Conservation (phyloP, 2,329 filamentous ascomycete genomes). For the Colletotrichum phormii region DNA sequence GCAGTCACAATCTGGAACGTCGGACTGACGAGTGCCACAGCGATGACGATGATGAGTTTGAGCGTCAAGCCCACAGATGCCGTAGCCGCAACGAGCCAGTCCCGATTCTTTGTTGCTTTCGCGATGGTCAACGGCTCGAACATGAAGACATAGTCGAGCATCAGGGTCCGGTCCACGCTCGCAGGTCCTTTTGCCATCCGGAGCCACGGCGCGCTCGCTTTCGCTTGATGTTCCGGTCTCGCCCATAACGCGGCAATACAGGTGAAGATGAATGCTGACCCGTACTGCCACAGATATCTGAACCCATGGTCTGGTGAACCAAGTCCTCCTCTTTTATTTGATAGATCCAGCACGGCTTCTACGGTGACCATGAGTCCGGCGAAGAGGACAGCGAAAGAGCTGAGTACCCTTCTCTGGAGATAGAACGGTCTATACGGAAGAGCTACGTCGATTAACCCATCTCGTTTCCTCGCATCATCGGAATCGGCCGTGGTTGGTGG, state of each 20-base stretch:
- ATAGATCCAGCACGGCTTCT: conserved; percentile 47
- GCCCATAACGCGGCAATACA: conserved; percentile 48
- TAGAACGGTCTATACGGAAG: conserved; percentile 51
- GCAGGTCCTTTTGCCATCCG: conserved; percentile 46
- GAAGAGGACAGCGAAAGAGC: conserved; percentile 45
- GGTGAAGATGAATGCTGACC: conserved; percentile 47
- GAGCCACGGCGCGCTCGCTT: conserved; percentile 51
- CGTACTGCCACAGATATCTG: conserved; percentile 52
- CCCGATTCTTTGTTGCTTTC: conserved; percentile 46
- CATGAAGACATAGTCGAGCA: conserved; percentile 51
- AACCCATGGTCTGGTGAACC: conserved; percentile 40
- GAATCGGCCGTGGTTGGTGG: not conserved
- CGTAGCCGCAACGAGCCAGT: conserved; percentile 47
- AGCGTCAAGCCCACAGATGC: conserved; percentile 45
- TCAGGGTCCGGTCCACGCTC: conserved; percentile 46
- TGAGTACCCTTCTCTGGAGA: conserved; percentile 47
- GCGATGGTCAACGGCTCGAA: conserved; percentile 43
- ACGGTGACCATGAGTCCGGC: conserved; percentile 43
- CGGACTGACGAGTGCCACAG: conserved; percentile 51
- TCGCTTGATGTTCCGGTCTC: conserved; percentile 53
- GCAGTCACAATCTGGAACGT: conserved; percentile 42
- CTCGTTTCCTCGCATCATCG: conserved; percentile 10
- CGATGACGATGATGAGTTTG: conserved; percentile 48
- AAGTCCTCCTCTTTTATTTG: conserved; percentile 45
- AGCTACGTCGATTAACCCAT: conserved; percentile 42